Evolutionary conservation across 331 rosid genomes (phyloP), one percentile per base, ranked within the genome.

Genomic region (Stylosanthes scabra): DNA sequence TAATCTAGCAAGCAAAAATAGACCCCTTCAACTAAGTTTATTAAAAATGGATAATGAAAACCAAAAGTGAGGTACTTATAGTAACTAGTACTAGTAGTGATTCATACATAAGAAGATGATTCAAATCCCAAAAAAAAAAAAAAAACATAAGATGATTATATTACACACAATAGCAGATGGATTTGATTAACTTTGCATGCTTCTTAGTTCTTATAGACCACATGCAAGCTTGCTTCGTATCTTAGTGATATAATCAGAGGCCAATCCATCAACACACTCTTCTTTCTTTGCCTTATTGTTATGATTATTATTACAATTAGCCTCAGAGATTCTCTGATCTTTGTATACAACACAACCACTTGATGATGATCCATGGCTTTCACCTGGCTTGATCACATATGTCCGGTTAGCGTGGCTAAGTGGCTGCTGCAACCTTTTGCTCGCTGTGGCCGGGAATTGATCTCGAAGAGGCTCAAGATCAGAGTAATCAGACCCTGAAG

Each of bases 191-290:
- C 3, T 45, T 55, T 50, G 8, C 75, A 64, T 16, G 63, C 57
- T 14, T 72, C 76, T 59, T 74, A 77, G 51, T 14, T 72, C 76
- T 59, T 74, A 77, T 71, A 63, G 66, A 74, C 71, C 84, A 59
- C 63, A 81, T 1, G 74, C 84, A 0, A 84, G 81, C 75, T 88
- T 85, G 84, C 79, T 79, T 41, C 82, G 85, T 28, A 89, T 83
- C 85, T 83, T 89, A 49, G 59, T 70, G 2, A 91, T 91, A 66
- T 83, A 91, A 2, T 83, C 87, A 40, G 93, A 80, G 61, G 97
- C 96, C 83, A 84, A 80, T 2, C 90, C 90, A 75, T 89, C 97
- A 56, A 91, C 89, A 67, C 83, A 68, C 74, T 70, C 71, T 42
- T 84, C 81, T 77, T 73, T 80, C 55, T 77, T 74, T 15, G 56